Conservation (phyloP, 202 grass and related monocot species). For the Saccharum hybrid region DNA sequence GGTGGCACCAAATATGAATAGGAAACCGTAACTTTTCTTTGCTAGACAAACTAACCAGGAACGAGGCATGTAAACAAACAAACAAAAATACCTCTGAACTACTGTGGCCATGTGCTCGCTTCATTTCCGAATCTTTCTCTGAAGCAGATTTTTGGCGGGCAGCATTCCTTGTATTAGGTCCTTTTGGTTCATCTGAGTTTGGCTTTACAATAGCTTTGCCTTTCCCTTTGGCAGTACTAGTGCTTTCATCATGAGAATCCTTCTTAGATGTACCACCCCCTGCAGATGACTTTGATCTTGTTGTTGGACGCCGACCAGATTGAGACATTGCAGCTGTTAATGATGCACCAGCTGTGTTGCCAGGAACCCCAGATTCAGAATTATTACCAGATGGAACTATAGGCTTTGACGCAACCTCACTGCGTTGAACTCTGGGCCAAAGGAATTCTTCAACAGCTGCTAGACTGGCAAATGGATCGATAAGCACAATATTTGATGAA, state of each 20-base stretch:
- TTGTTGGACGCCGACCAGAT: slow-evolving; percentile 57
- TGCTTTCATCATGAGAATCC: slow-evolving; percentile 60
- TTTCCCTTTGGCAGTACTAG: slow-evolving; percentile 73
- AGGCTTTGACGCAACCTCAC: slow-evolving; percentile 63
- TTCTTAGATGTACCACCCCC: slow-evolving; percentile 53
- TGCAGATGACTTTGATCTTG: slow-evolving; percentile 84
- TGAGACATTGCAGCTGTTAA: slow-evolving; percentile 55
- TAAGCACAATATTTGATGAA: slow-evolving; percentile 95
- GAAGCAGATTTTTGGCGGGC: slow-evolving; percentile 61
- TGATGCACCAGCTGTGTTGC: slow-evolving; percentile 50
- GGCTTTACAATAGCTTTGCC: slow-evolving; percentile 83
- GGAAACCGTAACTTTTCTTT: neutral
- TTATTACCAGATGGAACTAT: slow-evolving; percentile 51
- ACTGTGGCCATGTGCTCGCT: slow-evolving; percentile 63
- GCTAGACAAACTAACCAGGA: neutral
- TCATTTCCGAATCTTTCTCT: slow-evolving; percentile 79
- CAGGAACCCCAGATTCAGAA: slow-evolving; percentile 67
- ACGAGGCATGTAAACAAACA: neutral
- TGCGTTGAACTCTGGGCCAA: slow-evolving; percentile 89
- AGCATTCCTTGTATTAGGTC: slow-evolving; percentile 77
- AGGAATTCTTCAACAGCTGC: slow-evolving; percentile 89
- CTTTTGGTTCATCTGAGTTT: slow-evolving; percentile 60
- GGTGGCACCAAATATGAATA: neutral
- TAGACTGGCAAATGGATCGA: slow-evolving; percentile 84
- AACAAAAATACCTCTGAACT: slow-evolving; percentile 75